phyloP scores from a whole-genome alignment of 2,329 filamentous ascomycete species.

The Metarhizium robertsii region DNA sequence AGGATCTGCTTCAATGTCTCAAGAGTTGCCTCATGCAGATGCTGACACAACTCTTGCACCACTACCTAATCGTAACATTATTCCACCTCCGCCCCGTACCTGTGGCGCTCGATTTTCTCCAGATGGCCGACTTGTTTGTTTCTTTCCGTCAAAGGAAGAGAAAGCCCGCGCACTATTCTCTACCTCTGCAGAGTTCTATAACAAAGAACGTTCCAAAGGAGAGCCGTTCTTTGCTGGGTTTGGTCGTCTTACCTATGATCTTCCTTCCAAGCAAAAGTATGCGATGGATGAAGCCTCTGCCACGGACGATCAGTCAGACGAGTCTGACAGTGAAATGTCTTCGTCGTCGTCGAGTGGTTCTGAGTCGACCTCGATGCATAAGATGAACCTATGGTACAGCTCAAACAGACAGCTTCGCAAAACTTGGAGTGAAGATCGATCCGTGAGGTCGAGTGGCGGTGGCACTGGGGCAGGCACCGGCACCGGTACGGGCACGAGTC shows the following conservation, averaged over 20 bases:
- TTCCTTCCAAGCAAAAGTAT: slow-evolving; percentile 36
- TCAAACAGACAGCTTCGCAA: slow-evolving; percentile 42
- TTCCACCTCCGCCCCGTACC: slow-evolving; percentile 45
- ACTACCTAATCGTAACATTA: slow-evolving; percentile 41
- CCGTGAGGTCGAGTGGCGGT: slow-evolving; percentile 49
- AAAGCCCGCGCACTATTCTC: slow-evolving; percentile 43
- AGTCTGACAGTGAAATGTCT: slow-evolving; percentile 38
- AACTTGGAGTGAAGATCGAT: slow-evolving; percentile 47
- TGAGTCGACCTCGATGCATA: slow-evolving; percentile 53
- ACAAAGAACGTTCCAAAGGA: slow-evolving; percentile 39
- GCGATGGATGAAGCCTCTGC: slow-evolving; percentile 40
- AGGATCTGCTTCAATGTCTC: slow-evolving; percentile 50
- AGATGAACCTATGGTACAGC: slow-evolving; percentile 47
- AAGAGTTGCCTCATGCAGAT: slow-evolving; percentile 48
- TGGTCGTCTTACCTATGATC: slow-evolving; percentile 43
- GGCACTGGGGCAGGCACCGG: slow-evolving; percentile 42
- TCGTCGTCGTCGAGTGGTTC: slow-evolving; percentile 49
- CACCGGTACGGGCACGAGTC: slow-evolving; percentile 43
- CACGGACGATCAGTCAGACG: slow-evolving; percentile 41
- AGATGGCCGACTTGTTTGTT: slow-evolving; percentile 55
- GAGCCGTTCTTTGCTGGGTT: slow-evolving; percentile 50
- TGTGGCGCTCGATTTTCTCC: slow-evolving; percentile 54
- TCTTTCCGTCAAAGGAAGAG: slow-evolving; percentile 60
- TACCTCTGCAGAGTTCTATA: slow-evolving; percentile 33
- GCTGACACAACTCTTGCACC: slow-evolving; percentile 43